Percentiles rank a stretch among this genome's conserved stretches.
Evolutionary conservation across 495 filamentous ascomycete genomes (phyloP).

Genomic region (Penicillium antarcticum): DNA sequence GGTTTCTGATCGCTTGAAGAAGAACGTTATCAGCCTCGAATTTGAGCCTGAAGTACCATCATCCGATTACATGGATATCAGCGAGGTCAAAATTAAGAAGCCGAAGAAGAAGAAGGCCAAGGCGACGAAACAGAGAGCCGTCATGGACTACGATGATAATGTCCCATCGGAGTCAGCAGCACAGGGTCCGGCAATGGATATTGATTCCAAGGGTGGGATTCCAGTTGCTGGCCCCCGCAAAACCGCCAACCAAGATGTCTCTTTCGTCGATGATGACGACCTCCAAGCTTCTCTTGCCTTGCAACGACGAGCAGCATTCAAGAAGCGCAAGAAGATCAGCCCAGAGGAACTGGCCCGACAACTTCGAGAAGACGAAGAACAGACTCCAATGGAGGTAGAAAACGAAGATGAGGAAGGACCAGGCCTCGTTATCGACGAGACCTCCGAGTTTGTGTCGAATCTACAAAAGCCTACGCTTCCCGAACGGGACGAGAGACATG

Average conservation of each 20-base stretch:
- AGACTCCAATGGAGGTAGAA: conserved; percentile 50
- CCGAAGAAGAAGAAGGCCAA: conserved; percentile 90
- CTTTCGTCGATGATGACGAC: conserved; percentile 88
- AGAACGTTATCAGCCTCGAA: conserved; percentile 73
- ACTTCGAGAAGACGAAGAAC: conserved; percentile 69
- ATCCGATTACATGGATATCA: conserved; percentile 86
- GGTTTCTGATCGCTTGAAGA: conserved; percentile 58
- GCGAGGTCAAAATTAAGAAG: conserved; percentile 85
- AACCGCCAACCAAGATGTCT: conserved; percentile 58
- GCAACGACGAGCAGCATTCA: conserved; percentile 77
- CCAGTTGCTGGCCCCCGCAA: conserved; percentile 51
- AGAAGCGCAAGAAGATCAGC: conserved; percentile 79
- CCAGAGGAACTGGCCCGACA: conserved; percentile 85
- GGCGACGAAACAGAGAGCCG: conserved; percentile 62
- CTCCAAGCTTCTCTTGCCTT: conserved; percentile 79
- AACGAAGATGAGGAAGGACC: conserved; percentile 51
- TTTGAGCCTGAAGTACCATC: conserved; percentile 58
- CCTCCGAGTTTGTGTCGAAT: conserved; percentile 88
- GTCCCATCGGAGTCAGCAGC: conserved; percentile 49
- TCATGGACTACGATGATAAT: conserved; percentile 76
- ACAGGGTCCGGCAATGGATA: conserved; percentile 64
- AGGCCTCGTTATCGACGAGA: conserved; percentile 89
- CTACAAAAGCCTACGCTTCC: conserved; percentile 66
- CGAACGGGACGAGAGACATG: conserved; percentile 51
- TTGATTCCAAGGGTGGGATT: conserved; percentile 55